These are phyloP conservation scores for Trichoderma atrobrunneum DNA, from an alignment of 2,329 filamentous ascomycete species.

Conservation along the genomic window DNA sequence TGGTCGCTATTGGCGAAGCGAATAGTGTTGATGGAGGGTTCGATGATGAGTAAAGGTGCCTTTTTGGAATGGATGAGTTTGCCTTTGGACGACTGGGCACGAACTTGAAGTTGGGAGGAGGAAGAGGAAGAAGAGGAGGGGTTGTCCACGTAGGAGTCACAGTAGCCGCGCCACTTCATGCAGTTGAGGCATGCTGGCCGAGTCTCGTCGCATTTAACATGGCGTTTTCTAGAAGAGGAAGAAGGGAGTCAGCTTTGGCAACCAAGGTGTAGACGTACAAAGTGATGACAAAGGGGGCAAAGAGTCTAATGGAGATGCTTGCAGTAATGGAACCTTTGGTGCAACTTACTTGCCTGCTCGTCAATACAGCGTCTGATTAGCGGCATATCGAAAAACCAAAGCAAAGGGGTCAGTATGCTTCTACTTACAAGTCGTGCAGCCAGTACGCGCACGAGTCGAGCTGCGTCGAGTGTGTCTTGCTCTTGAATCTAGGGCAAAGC, in stretches of 20 bases:
- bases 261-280: no score
- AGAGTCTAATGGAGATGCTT: not conserved
- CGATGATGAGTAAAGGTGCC: slow-evolving; percentile 30
- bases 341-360: slow-evolving; percentile 34
- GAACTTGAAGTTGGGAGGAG: not conserved
- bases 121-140: not conserved
- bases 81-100: slow-evolving; percentile 19
- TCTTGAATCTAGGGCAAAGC: slow-evolving; percentile 39
- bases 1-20: slow-evolving; percentile 37
- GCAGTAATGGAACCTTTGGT: not conserved
- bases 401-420: slow-evolving; percentile 14
- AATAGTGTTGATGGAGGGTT: slow-evolving; percentile 35
- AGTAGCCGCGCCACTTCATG: slow-evolving; percentile 41
- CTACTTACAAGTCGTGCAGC: slow-evolving; percentile 37
- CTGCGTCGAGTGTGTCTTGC: slow-evolving; percentile 39
- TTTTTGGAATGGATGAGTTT: slow-evolving; percentile 34
- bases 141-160: slow-evolving; percentile 33
- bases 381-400: slow-evolving; percentile 3
- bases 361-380: not conserved
- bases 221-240: slow-evolving; percentile 34
- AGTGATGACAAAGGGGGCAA: not conserved
- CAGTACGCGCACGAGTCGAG: slow-evolving; percentile 38
- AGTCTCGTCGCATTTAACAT: slow-evolving; percentile 44
- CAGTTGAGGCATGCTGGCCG: slow-evolving; percentile 42
- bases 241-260: not conserved